Conservation (phyloP, 1,284 basidiomycete species). For the Irpex sp. region DNA sequence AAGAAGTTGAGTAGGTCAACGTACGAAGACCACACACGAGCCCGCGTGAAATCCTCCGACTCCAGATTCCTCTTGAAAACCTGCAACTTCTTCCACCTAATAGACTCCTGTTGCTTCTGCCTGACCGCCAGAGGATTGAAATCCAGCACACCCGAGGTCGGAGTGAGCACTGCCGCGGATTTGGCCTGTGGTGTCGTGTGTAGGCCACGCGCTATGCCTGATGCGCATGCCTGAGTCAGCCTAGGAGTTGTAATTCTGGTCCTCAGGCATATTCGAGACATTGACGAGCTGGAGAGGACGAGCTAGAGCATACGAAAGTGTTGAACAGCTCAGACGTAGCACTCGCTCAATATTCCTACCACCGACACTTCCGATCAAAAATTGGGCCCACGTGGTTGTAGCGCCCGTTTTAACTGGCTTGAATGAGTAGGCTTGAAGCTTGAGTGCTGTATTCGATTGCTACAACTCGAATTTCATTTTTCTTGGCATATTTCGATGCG, state of each 20-base stretch:
- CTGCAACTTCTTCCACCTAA: slow-evolving; percentile 26
- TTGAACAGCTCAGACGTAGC: background rate
- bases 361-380: background rate
- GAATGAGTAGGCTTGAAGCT: too few relatives aligned
- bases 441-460: too few relatives aligned
- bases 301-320: background rate
- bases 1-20: slow-evolving; percentile 46
- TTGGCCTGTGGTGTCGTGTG: background rate
- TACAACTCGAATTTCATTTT: too few relatives aligned
- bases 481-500: too few relatives aligned
- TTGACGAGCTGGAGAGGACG: background rate
- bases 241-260: background rate
- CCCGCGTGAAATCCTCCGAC: slow-evolving; percentile 15
- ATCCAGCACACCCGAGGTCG: background rate
- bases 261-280: slow-evolving; percentile 2
- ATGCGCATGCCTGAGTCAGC: background rate
- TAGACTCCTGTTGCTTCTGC: background rate
- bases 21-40: slow-evolving; percentile 57
- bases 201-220: background rate
- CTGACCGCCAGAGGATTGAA: background rate
- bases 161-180: background rate
- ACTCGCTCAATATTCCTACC: background rate
- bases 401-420: background rate
- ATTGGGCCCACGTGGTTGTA: background rate
- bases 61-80: slow-evolving; percentile 37